phyloP scores from a whole-genome alignment of 1,139 yeast species.

The Debaryomyces nepalensis region DNA sequence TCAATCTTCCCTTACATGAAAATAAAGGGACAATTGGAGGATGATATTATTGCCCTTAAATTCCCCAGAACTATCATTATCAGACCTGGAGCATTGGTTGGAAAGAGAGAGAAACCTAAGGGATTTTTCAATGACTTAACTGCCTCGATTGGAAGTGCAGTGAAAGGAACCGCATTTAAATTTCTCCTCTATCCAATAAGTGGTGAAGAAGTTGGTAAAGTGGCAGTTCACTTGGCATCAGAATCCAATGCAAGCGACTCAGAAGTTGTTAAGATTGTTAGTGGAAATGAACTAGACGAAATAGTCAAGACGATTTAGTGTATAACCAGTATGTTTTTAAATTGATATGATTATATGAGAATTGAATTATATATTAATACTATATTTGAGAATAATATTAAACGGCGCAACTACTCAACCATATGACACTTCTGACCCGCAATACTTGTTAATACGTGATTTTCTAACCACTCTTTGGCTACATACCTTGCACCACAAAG shows the following conservation, averaged over 20 bases:
- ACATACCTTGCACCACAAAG: slow-evolving; percentile 56
- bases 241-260: slow-evolving; percentile 12
- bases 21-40: slow-evolving; percentile 69
- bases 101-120: slow-evolving; percentile 54
- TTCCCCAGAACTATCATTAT: slow-evolving; percentile 72
- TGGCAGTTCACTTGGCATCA: slow-evolving; percentile 40
- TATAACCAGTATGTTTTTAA: not conserved
- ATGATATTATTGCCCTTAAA: slow-evolving; percentile 56
- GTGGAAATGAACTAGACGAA: not conserved
- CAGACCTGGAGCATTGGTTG: slow-evolving; percentile 72
- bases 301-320: slow-evolving; percentile 1
- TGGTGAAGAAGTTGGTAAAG: slow-evolving; percentile 55
- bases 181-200: slow-evolving; percentile 42
- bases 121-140: slow-evolving; percentile 37
- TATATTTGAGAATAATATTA: slow-evolving; percentile 1
- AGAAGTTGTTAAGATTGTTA: slow-evolving; percentile 2
- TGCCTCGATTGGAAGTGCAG: slow-evolving; percentile 32
- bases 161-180: slow-evolving; percentile 41
- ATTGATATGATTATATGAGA: not conserved
- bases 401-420: slow-evolving; percentile 18
- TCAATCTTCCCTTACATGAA: slow-evolving; percentile 62
- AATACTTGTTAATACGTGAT: slow-evolving; percentile 51
- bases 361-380: not conserved
- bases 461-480: slow-evolving; percentile 61
- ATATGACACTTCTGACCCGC: slow-evolving; percentile 34